A percentile compares a stretch with the other conserved stretches of the same genome.
Evolutionary conservation across 1,139 yeast species (phyloP).

Genomic region (Casaregolazyma lundiana): DNA sequence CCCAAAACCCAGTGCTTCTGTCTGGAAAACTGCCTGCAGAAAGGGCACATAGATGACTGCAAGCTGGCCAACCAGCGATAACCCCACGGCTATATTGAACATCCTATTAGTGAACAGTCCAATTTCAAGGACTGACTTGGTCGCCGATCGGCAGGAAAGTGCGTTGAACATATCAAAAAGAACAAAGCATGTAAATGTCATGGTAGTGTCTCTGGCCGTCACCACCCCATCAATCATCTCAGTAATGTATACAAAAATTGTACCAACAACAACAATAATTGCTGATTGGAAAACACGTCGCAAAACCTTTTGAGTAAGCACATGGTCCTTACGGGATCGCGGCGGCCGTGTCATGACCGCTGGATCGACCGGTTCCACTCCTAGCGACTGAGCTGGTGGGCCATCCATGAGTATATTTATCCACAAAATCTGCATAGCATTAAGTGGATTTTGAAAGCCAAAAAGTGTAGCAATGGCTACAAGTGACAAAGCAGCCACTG

Average conservation of each 20-base stretch:
- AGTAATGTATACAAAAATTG: slow-evolving; percentile 73
- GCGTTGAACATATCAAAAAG: slow-evolving; percentile 96
- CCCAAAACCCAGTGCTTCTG: slow-evolving; percentile 71
- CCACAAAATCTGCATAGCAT: slow-evolving; percentile 98
- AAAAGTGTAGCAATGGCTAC: slow-evolving; percentile 83
- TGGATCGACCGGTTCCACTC: slow-evolving; percentile 95
- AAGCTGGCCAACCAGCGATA: slow-evolving; percentile 84
- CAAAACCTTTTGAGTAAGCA: slow-evolving; percentile 63
- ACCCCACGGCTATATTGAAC: slow-evolving; percentile 92
- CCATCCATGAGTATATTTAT: slow-evolving; percentile 98
- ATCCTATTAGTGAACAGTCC: slow-evolving; percentile 73
- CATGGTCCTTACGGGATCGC: slow-evolving; percentile 76
- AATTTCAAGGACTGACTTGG: slow-evolving; percentile 73
- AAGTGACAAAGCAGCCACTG: slow-evolving; percentile 88
- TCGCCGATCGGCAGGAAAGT: slow-evolving; percentile 79
- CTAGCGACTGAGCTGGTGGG: slow-evolving; percentile 96
- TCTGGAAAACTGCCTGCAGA: slow-evolving; percentile 86
- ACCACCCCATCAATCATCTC: slow-evolving; percentile 81
- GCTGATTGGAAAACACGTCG: slow-evolving; percentile 75
- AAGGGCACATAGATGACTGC: slow-evolving; percentile 92
- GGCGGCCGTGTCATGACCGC: slow-evolving; percentile 96
- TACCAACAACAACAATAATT: slow-evolving; percentile 63
- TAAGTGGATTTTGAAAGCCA: slow-evolving; percentile 90
- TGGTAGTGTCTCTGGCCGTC: slow-evolving; percentile 94
- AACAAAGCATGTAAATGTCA: slow-evolving; percentile 96